Conservation (phyloP, 179 eudicot genomes). For the Corrigiola litoralis region DNA sequence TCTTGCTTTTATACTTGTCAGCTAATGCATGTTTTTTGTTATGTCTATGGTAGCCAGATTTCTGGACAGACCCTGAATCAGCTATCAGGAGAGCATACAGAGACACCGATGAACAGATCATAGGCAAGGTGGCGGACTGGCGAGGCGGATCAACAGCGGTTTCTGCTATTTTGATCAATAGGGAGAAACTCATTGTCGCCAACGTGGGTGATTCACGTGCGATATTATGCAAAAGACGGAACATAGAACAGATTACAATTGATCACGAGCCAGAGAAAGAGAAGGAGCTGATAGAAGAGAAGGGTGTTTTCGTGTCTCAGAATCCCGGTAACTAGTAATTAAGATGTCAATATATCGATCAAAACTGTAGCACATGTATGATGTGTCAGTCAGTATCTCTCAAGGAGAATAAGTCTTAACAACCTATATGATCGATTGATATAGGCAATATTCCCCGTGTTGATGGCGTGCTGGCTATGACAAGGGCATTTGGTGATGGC, state of each 20-base stretch:
- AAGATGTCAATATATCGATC: too few relatives aligned
- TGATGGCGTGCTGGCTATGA: conserved; percentile 55
- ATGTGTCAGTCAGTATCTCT: neutral
- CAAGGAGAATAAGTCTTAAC: neutral
- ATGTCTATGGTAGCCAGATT: conserved; percentile 30
- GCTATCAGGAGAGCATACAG: conserved; percentile 47
- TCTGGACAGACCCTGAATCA: conserved; percentile 40
- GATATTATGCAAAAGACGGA: conserved; percentile 32
- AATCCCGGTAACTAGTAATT: conserved; percentile 31
- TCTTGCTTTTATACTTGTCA: neutral
- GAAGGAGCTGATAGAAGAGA: conserved; percentile 41
- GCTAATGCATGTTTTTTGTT: neutral
- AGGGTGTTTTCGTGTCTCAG: conserved; percentile 45
- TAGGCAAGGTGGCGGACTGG: conserved; percentile 32
- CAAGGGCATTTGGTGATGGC: conserved; percentile 67
- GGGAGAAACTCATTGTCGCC: conserved; percentile 50
- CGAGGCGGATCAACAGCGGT: conserved; percentile 57
- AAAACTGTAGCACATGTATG: too few relatives aligned
- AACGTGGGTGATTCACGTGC: conserved; percentile 59
- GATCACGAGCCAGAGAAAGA: conserved; percentile 58
- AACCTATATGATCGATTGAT: neutral
- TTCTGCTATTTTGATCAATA: conserved; percentile 46
- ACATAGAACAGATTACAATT: conserved; percentile 34
- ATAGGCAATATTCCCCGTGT: conserved; percentile 46
- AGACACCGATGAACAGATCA: conserved; percentile 38